Evolutionary conservation across 768 basidiomycete species (phyloP).

Genomic region (Clavaria fumosa): DNA sequence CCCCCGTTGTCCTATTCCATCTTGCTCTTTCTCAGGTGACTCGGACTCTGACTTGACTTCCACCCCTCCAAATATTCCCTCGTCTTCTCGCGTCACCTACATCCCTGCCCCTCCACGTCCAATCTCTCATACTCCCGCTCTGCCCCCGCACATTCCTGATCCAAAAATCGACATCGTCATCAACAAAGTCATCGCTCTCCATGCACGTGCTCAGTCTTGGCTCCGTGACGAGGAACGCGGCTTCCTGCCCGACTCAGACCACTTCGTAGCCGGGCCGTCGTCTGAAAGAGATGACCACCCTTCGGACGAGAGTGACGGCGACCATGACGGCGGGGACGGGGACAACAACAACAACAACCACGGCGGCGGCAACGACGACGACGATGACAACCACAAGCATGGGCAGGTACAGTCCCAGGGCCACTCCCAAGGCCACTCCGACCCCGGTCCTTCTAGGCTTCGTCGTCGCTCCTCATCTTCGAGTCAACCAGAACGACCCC

Average conservation of each 20-base stretch:
- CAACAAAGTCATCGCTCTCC: slow-evolving; percentile 35
- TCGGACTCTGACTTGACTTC: slow-evolving; percentile 7
- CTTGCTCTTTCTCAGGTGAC: slow-evolving; percentile 16
- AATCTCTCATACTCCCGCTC: slow-evolving; percentile 4
- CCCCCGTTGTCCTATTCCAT: slow-evolving; percentile 18
- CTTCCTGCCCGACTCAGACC: not conserved
- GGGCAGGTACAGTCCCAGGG: not conserved
- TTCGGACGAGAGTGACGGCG: not conserved
- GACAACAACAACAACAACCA: not conserved
- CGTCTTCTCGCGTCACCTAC: slow-evolving; percentile 22
- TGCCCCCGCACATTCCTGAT: slow-evolving; percentile 7
- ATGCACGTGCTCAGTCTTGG: slow-evolving; percentile 13
- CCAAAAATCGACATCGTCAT: slow-evolving; percentile 38
- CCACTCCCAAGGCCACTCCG: not conserved
- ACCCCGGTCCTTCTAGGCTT: not conserved
- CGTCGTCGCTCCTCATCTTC: not conserved
- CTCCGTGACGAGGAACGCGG: not conserved
- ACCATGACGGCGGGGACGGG: not conserved
- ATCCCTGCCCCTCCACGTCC: slow-evolving; percentile 18
- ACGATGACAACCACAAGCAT: not conserved
- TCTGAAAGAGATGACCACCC: no score
- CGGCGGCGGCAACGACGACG: not conserved
- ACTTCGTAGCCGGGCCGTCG: not conserved
- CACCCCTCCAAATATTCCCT: slow-evolving; percentile 24
- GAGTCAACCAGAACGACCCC: slow-evolving; percentile 2